phyloP scores from a whole-genome alignment of 352 stramenopile species.

The Globisporangium echinulatum region DNA sequence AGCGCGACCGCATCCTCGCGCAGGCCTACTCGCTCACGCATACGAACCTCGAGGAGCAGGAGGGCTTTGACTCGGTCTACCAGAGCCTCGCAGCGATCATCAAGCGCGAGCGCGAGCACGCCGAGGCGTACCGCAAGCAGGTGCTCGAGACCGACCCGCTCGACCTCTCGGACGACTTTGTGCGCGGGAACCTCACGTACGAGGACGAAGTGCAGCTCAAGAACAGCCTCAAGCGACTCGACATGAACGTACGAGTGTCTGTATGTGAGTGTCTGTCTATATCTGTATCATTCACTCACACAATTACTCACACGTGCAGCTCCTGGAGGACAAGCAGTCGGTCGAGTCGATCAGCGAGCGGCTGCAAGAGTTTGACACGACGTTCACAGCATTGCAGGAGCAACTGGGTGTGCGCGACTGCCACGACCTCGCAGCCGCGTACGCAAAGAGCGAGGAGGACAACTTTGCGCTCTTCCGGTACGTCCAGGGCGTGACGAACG shows the following conservation, averaged over 20 bases:
- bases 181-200: constrained; percentile 67
- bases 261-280: background rate
- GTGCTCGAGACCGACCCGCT: constrained; percentile 66
- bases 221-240: constrained; percentile 50
- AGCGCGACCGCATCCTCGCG: constrained; percentile 63
- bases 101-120: constrained; percentile 65
- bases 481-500: constrained; percentile 74
- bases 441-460: constrained; percentile 70
- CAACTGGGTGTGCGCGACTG: constrained; percentile 64
- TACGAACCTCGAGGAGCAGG: constrained; percentile 71
- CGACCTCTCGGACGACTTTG: constrained; percentile 60
- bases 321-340: constrained; percentile 61
- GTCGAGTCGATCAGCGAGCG: constrained; percentile 66
- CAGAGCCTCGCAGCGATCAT: constrained; percentile 67
- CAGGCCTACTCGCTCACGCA: constrained; percentile 61
- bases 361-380: constrained; percentile 68
- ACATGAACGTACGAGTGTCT: constrained; percentile 33
- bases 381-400: constrained; percentile 49
- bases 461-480: constrained; percentile 80
- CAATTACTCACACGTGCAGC: constrained; percentile 17
- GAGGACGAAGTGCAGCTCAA: constrained; percentile 76
- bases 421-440: constrained; percentile 48
- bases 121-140: constrained; percentile 73
- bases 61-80: constrained; percentile 69
- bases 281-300: background rate